Evolutionary conservation across 768 basidiomycete species (phyloP).

Genomic region (Xerocomellus chrysenteron): DNA sequence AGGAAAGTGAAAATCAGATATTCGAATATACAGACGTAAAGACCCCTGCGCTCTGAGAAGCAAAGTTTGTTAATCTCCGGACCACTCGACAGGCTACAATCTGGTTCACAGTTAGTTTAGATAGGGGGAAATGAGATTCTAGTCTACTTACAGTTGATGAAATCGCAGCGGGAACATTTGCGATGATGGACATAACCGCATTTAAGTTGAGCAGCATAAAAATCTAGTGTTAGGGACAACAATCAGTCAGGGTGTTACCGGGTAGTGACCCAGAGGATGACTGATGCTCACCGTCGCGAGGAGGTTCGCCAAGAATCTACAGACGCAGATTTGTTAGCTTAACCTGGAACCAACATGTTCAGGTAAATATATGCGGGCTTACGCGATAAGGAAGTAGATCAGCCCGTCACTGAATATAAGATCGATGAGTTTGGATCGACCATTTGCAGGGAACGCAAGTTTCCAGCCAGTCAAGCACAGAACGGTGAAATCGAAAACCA

Average conservation of each 20-base stretch:
- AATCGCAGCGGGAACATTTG: constrained; percentile 71
- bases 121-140: neutral
- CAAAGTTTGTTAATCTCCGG: constrained; percentile 63
- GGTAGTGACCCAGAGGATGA: neutral
- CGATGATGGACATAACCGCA: constrained; percentile 71
- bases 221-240: constrained; percentile 24
- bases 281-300: constrained; percentile 45
- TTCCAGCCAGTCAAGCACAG: constrained; percentile 62
- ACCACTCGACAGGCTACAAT: constrained; percentile 64
- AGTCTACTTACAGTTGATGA: constrained; percentile 53
- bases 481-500: constrained; percentile 68
- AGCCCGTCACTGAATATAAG: constrained; percentile 73
- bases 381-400: constrained; percentile 73
- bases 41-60: constrained; percentile 45
- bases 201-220: constrained; percentile 72
- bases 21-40: constrained; percentile 45
- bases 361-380: constrained; percentile 28
- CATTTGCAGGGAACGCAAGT: constrained; percentile 45
- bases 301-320: constrained; percentile 67
- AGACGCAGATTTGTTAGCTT: constrained; percentile 6
- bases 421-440: constrained; percentile 55
- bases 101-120: constrained; percentile 33
- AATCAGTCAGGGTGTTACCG: neutral
- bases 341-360: neutral
- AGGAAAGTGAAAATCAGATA: constrained; percentile 22